Evolutionary conservation across 441 rosid genomes (phyloP).

Genomic region (Eutrema salsugineum): DNA sequence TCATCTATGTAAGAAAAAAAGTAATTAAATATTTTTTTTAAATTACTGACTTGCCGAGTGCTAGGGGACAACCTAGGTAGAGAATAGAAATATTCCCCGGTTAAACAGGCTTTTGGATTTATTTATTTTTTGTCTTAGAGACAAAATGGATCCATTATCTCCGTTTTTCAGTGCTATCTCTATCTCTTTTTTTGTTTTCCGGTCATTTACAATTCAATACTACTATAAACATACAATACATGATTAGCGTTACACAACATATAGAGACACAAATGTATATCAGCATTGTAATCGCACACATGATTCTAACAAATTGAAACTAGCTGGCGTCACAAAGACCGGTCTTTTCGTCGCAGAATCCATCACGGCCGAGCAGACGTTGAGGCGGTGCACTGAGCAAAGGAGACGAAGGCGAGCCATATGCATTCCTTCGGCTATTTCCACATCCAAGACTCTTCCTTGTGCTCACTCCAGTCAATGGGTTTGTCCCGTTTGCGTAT

Average conservation of each 20-base stretch:
- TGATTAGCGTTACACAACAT: neutral
- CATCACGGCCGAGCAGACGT: constrained; percentile 81
- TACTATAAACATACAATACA: neutral
- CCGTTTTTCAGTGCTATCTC: neutral
- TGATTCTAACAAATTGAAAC: neutral
- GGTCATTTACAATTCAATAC: neutral
- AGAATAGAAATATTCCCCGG: neutral
- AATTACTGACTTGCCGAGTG: neutral
- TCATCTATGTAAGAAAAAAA: neutral
- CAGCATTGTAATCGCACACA: neutral
- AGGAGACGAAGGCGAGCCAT: constrained; percentile 92
- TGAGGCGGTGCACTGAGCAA: constrained; percentile 81
- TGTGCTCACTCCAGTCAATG: constrained; percentile 77
- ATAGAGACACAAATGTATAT: neutral
- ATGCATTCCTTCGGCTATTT: constrained; percentile 74
- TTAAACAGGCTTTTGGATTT: neutral
- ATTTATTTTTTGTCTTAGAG: neutral
- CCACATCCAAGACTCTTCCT: constrained; percentile 87
- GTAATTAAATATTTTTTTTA: neutral
- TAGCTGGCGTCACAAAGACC: constrained; percentile 75
- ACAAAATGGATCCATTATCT: constrained; percentile 1
- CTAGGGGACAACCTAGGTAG: neutral
- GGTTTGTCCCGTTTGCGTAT: constrained; percentile 89
- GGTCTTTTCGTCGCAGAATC: constrained; percentile 65
- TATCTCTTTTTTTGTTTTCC: neutral